Conservation (phyloP, 768 basidiomycete species). For the Panus rudis region DNA sequence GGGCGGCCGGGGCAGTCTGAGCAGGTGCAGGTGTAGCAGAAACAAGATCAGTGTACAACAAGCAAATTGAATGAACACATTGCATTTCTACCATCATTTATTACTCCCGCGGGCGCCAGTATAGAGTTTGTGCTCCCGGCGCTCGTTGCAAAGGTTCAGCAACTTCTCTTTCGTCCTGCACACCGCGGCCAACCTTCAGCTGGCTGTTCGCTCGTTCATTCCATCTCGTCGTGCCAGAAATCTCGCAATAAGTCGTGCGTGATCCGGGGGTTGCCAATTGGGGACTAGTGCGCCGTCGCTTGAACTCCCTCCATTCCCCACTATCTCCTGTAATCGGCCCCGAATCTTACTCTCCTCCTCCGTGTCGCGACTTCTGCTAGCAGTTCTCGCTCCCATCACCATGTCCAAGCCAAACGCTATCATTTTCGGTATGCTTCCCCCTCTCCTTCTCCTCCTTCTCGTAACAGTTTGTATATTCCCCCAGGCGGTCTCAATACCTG, state of each 20-base stretch:
- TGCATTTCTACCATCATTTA: no score
- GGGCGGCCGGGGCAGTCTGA: conserved; percentile 5
- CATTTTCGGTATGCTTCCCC: conserved; percentile 57
- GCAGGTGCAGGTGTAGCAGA: neutral
- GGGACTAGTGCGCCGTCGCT: no score
- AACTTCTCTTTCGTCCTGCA: no score
- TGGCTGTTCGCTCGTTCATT: no score
- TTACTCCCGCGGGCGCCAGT: no score
- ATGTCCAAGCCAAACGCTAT: conserved; percentile 61
- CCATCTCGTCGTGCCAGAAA: neutral
- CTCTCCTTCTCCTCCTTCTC: neutral
- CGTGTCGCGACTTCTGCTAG: conserved; percentile 5
- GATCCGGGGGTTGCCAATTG: conserved; percentile 1
- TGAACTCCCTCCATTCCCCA: no score
- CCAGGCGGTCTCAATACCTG: conserved; percentile 78
- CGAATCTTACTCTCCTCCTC: conserved; percentile 19
- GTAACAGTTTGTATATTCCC: conserved; percentile 3
- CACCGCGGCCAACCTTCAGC: no score
- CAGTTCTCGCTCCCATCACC: conserved; percentile 4
- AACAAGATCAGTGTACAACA: neutral
- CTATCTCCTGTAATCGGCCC: conserved; percentile 19
- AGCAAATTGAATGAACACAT: neutral
- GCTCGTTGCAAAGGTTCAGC: no score
- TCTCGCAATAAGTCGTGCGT: neutral
- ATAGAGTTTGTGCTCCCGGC: no score